Evolutionary conservation across 2,329 filamentous ascomycete genomes (phyloP), one percentile per base, ranked within the genome.

Genomic region (Torrubiellomyces zombiae): DNA sequence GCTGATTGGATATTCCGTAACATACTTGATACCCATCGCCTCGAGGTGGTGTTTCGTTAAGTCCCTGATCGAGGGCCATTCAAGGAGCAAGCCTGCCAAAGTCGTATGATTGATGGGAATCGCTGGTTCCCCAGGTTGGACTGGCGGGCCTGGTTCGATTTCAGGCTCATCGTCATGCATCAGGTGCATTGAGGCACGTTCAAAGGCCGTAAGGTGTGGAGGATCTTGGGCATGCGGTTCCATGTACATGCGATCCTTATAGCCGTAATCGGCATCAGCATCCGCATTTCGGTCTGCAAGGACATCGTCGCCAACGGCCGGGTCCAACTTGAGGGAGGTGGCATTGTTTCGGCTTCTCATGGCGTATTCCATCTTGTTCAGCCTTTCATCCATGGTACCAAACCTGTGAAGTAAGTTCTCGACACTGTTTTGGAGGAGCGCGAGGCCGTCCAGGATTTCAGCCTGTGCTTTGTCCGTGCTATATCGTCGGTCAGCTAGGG

Each of bases 81-180:
- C 60, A 15, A 95, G 55, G 11, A 95, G 57, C 33, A 83, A 68
- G 25, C 89, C 80, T 1, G 83, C 83, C n/a, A 82, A 70, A 1
- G 85, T 94, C 0, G 81, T 91, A 42, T 95, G 86, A 36, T 92
- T 80, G 15, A 74, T 67, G 1, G 82, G 79, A 28, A 92, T 79
- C 2, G 76, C 68, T 9, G 78, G 66, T 35, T 72, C 63, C 23
- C 69, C 71, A 1, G 63, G 63, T 9, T 51, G 54, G 6, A 67
- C 61, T 8, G 58, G 51, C 6, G 60, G 58, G 6, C 61, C 60
- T 12, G 63, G 60, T 21, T 63, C 58, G 2, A 52, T 51, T 28
- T 68, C 62, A 25, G 56, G 47, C 26, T 63, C 56, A 16, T 67
- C 58, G 19, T 61, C 63, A 4, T 37, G 39, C 38, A 48, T 45